Conservation (phyloP, 345 rosid species). For the Salix dunnii region DNA sequence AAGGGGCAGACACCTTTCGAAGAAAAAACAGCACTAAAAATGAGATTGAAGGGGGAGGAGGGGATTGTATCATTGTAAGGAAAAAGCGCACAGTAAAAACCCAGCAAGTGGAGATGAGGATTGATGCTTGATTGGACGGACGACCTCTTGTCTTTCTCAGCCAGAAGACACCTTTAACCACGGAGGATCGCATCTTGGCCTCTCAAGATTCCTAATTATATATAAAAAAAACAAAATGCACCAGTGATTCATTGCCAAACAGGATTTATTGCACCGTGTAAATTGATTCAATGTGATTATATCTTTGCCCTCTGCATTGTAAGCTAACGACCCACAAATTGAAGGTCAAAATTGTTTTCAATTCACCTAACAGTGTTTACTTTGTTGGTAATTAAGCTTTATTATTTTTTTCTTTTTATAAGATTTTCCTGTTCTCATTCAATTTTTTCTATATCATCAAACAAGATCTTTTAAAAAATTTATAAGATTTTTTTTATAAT, state of each 20-base stretch:
- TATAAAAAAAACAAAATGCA: too few relatives aligned
- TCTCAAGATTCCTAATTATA: conserved; percentile 4
- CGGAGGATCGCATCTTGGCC: conserved; percentile 2
- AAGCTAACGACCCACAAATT: too few relatives aligned
- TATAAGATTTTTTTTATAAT: too few relatives aligned
- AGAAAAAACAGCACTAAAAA: background rate
- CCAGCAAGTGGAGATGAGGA: background rate
- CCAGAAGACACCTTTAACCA: conserved; percentile 3
- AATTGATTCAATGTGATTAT: too few relatives aligned
- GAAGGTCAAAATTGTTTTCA: too few relatives aligned
- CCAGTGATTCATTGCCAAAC: too few relatives aligned
- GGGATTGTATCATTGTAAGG: background rate
- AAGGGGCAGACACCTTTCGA: background rate
- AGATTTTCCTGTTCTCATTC: too few relatives aligned
- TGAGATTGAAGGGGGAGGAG: background rate
- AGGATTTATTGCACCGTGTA: too few relatives aligned
- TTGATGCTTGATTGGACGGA: background rate
- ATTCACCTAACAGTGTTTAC: background rate
- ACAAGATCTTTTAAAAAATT: too few relatives aligned
- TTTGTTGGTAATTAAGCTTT: background rate
- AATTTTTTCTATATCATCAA: too few relatives aligned
- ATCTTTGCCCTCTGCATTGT: too few relatives aligned
- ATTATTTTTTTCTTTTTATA: background rate
- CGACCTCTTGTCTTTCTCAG: background rate
- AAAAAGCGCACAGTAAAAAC: background rate